Evolutionary conservation across 2,329 filamentous ascomycete species (phyloP).

Genomic region (Davidsoniella australis): DNA sequence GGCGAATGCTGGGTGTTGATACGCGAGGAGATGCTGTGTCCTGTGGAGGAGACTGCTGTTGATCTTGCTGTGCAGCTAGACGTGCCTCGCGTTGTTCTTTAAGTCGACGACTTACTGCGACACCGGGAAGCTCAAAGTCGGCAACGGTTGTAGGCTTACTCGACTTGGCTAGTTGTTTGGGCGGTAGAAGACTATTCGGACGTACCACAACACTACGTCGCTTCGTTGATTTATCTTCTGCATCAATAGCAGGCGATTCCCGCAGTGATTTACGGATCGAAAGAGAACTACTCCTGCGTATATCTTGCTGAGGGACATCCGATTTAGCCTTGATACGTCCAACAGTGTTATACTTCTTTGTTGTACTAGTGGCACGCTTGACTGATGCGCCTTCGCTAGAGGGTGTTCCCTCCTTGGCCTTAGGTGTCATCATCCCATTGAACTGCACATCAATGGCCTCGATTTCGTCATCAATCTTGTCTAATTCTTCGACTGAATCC

Average conservation of each 20-base stretch:
- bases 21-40: slow-evolving; percentile 20
- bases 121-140: slow-evolving; percentile 45
- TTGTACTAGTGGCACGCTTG: background rate
- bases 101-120: slow-evolving; percentile 39
- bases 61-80: slow-evolving; percentile 15
- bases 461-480: slow-evolving; percentile 43
- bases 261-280: slow-evolving; percentile 19
- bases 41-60: slow-evolving; percentile 20
- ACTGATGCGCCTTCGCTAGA: background rate
- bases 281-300: slow-evolving; percentile 28
- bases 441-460: slow-evolving; percentile 28
- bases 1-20: slow-evolving; percentile 16
- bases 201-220: slow-evolving; percentile 17
- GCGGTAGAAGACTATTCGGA: slow-evolving; percentile 26
- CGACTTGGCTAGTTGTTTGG: slow-evolving; percentile 32
- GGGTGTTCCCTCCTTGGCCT: background rate
- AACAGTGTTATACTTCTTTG: slow-evolving; percentile 19
- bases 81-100: slow-evolving; percentile 43
- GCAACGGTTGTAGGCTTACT: slow-evolving; percentile 36
- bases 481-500: slow-evolving; percentile 45
- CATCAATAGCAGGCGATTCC: slow-evolving; percentile 14
- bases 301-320: slow-evolving; percentile 20
- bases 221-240: slow-evolving; percentile 16
- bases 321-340: slow-evolving; percentile 25
- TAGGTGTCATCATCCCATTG: slow-evolving; percentile 14